A percentile compares a stretch with the other conserved stretches of the same genome.
Evolutionary conservation across 148 eudicot genomes (phyloP).

Genomic region (Salicornia ramosissima): DNA sequence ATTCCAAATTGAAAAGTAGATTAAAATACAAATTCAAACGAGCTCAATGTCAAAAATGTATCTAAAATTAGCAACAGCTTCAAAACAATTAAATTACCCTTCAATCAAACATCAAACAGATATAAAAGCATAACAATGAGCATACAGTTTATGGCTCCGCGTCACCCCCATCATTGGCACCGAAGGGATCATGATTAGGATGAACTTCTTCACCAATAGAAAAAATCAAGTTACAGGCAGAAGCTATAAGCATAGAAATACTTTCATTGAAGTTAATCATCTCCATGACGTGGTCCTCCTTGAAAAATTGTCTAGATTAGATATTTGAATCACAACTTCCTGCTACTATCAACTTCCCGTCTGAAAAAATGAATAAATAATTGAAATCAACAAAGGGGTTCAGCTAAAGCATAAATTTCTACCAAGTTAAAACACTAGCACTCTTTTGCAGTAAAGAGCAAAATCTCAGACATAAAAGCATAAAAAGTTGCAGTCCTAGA

Average conservation of each 20-base stretch:
- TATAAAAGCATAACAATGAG: neutral
- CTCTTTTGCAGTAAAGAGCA: too few species aligned
- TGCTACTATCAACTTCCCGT: too few species aligned
- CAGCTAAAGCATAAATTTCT: neutral
- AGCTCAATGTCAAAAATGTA: neutral
- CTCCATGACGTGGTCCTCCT: too few species aligned
- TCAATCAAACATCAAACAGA: neutral
- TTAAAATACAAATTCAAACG: neutral
- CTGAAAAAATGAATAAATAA: too few species aligned
- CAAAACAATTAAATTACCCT: neutral
- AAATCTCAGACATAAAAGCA: neutral
- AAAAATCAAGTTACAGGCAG: too few species aligned
- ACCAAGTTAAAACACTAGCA: neutral
- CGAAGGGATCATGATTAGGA: conserved; percentile 92
- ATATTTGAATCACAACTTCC: too few species aligned
- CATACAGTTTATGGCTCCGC: conserved; percentile 36
- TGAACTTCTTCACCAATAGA: conserved; percentile 74
- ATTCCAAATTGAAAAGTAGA: neutral
- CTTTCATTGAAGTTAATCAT: too few species aligned
- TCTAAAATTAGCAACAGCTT: neutral
- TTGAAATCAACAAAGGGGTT: neutral
- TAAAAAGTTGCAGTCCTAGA: neutral
- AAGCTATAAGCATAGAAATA: too few species aligned
- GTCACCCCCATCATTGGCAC: conserved; percentile 60
- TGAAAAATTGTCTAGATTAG: too few species aligned